Base-by-base conservation (phyloP, 2,329 filamentous ascomycete genomes). In the Fusarium albidum region DNA sequence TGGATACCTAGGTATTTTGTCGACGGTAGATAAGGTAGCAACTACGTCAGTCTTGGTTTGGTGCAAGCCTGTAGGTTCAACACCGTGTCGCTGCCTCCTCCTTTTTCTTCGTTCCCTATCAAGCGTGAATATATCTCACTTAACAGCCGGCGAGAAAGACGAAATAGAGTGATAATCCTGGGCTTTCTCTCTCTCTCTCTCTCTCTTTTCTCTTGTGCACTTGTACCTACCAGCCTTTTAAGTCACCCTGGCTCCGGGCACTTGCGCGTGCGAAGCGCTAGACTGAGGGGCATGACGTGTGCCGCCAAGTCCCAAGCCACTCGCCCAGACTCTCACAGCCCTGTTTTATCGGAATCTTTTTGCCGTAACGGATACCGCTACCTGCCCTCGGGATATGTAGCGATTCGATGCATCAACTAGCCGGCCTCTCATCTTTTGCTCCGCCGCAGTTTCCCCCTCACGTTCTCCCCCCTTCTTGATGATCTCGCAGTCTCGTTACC, bases 261-360 rank as follows among this genome's bases (percentile, higher is more conserved):
- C 49, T 61, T 59, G 54, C 51, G 52, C 45, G 50, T 57, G 33
- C 35, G 41, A 62, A 64, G 59, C 59, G 61, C 57, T 53, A 57
- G 60, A 57, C 40, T 63, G 65, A 68, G 61, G 59, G 63, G 59
- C 65, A 68, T 68, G 65, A 68, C 65, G 65, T 68, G 65, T 66
- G 61, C 61, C 47, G 65, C 65, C 65, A 68, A 68, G 65, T 60
- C 54, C 65, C 61, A 68, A 68, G 65, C 65, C 65, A 68, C 65
- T 55, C 47, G 65, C 65, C 65, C 63, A 67, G 65, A 55, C 63
- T 47, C 33, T 49, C 55, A 46, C 43, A 66, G 63, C 63, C 65
- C 65, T 68, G 65, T 55, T 65, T 62, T 38, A 34, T 65, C 65
- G 61, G 63, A 44, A 57, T 53, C 49, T 47, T 52, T 50, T 52